Evolutionary conservation across 1,284 basidiomycete species (phyloP).

Genomic region (Pseudozyma tsukubaensis): DNA sequence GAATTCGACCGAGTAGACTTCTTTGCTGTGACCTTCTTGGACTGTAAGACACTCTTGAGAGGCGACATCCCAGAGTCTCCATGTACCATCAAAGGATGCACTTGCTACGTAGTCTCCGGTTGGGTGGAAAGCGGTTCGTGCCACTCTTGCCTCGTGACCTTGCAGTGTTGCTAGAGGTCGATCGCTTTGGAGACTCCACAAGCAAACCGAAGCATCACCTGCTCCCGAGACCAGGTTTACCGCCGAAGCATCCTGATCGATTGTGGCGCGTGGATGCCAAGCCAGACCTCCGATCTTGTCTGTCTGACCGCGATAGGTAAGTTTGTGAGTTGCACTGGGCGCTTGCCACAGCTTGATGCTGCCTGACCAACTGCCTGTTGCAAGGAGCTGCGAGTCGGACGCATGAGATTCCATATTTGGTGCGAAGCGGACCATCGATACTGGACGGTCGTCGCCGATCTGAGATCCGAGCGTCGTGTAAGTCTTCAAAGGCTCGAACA

Average conservation of each 20-base stretch:
- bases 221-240: slow-evolving; percentile 92
- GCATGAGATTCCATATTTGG: slow-evolving; percentile 70
- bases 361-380: slow-evolving; percentile 96
- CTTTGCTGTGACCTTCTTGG: slow-evolving; percentile 97
- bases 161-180: slow-evolving; percentile 82
- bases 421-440: slow-evolving; percentile 92
- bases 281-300: slow-evolving; percentile 94
- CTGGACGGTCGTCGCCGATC: slow-evolving; percentile 93
- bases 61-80: slow-evolving; percentile 93
- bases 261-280: slow-evolving; percentile 94
- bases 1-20: slow-evolving; percentile 94
- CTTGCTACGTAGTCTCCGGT: slow-evolving; percentile 91
- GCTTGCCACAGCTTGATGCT: slow-evolving; percentile 94
- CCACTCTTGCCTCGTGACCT: slow-evolving; percentile 90
- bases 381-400: slow-evolving; percentile 80
- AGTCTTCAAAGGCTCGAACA: slow-evolving; percentile 90
- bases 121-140: slow-evolving; percentile 94
- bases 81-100: slow-evolving; percentile 97
- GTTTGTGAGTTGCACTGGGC: slow-evolving; percentile 73
- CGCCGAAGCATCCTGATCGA: slow-evolving; percentile 77
- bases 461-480: slow-evolving; percentile 94
- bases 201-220: slow-evolving; percentile 83
- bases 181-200: slow-evolving; percentile 84
- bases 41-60: slow-evolving; percentile 83
- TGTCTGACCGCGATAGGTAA: slow-evolving; percentile 76